phyloP scores from a whole-genome alignment of 1,139 yeast species.

The Candida neerlandica region DNA sequence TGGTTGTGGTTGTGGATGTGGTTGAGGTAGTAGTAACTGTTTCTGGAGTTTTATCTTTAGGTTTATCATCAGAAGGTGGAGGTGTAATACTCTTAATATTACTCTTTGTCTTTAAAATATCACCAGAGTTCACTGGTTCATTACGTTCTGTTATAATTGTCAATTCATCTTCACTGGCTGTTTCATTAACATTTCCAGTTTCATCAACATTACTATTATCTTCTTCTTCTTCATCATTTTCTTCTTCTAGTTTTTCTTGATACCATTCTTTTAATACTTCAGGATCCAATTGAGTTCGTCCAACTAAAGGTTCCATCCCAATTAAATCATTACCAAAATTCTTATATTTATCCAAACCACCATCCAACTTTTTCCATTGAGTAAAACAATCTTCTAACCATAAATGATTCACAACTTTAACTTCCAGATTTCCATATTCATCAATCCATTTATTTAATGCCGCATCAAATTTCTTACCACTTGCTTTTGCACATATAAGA shows the following conservation, averaged over 20 bases:
- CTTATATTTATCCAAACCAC: constrained; percentile 44
- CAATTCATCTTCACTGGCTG: constrained; percentile 35
- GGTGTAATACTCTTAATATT: no score
- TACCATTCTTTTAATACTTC: constrained; percentile 45
- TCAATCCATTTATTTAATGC: constrained; percentile 62
- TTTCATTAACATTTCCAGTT: constrained; percentile 30
- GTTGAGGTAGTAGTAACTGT: neutral
- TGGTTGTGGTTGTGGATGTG: neutral
- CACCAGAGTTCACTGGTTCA: neutral
- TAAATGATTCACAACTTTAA: constrained; percentile 68
- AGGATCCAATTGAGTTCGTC: constrained; percentile 49
- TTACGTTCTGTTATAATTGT: constrained; percentile 9
- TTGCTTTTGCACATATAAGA: constrained; percentile 66
- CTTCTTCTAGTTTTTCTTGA: no score
- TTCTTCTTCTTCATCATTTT: no score
- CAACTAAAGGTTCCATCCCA: constrained; percentile 49
- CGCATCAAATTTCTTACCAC: constrained; percentile 75
- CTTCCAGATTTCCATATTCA: constrained; percentile 32
- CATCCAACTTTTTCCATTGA: constrained; percentile 57
- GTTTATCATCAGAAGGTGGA: neutral
- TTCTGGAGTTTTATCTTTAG: neutral
- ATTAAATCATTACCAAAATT: constrained; percentile 44
- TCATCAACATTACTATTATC: constrained; percentile 13
- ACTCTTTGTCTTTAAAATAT: neutral
- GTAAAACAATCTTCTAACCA: constrained; percentile 90